Evolutionary conservation across 345 rosid genomes (phyloP).

Genomic region (Sisymbrium irio): DNA sequence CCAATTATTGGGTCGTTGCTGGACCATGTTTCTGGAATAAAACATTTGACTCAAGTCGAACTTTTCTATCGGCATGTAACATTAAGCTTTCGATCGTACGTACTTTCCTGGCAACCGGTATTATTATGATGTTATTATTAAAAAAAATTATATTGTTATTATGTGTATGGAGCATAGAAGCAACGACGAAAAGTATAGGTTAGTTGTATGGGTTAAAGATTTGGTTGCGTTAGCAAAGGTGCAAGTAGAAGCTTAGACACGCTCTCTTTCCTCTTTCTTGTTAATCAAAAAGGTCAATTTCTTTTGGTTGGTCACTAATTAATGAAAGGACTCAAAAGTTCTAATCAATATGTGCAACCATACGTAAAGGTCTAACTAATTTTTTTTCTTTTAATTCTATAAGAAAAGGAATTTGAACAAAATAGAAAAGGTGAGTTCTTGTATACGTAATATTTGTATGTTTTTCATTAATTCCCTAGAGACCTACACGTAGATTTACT

Average conservation of each 20-base stretch:
- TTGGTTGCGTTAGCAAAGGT: constrained; percentile 29
- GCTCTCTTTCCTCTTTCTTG: constrained; percentile 13
- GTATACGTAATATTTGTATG: neutral
- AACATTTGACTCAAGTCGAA: constrained; percentile 17
- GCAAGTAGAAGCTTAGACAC: constrained; percentile 28
- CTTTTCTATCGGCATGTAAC: neutral
- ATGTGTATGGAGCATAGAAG: constrained; percentile 15
- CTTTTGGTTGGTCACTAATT: constrained; percentile 33
- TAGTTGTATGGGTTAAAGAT: constrained; percentile 32
- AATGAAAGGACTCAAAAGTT: constrained; percentile 12
- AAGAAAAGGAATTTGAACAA: neutral
- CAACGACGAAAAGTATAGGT: constrained; percentile 30
- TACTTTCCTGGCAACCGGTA: neutral
- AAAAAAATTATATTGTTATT: neutral
- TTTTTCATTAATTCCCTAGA: neutral
- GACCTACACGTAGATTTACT: neutral
- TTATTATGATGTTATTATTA: neutral
- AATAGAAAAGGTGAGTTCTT: neutral
- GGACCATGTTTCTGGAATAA: constrained; percentile 20
- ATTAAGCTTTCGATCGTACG: neutral
- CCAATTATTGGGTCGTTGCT: constrained; percentile 10
- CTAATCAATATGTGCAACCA: constrained; percentile 27
- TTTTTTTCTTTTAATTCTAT: neutral
- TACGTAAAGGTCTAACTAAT: neutral
- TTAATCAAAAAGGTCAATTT: constrained; percentile 23